phyloP scores from a whole-genome alignment of 441 rosid genomes.

The Aquilaria agallochum region DNA sequence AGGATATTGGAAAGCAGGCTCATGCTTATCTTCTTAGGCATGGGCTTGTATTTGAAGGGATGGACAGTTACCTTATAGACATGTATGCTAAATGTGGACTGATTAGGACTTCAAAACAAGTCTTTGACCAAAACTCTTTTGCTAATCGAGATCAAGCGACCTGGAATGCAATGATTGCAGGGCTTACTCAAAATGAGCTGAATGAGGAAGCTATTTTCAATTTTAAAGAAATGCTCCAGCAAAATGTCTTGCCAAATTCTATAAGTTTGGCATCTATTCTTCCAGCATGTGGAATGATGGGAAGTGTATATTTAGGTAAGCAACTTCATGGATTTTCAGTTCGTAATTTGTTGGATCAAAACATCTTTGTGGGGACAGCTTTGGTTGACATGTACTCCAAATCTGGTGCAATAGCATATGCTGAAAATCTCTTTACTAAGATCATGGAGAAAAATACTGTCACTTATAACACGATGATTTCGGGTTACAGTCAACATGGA shows the following conservation, averaged over 20 bases:
- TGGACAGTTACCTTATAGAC: slow-evolving; percentile 77
- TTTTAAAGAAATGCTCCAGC: slow-evolving; percentile 56
- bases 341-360: slow-evolving; percentile 53
- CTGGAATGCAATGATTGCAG: slow-evolving; percentile 91
- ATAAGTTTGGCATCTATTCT: slow-evolving; percentile 71
- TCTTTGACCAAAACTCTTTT: slow-evolving; percentile 36
- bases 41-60: slow-evolving; percentile 59
- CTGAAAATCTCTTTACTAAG: slow-evolving; percentile 51
- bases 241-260: slow-evolving; percentile 54
- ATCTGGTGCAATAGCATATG: slow-evolving; percentile 55
- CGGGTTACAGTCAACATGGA: slow-evolving; percentile 86
- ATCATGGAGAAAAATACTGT: slow-evolving; percentile 60
- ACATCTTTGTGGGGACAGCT: slow-evolving; percentile 71
- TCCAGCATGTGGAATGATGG: slow-evolving; percentile 66
- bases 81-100: slow-evolving; percentile 85
- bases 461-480: slow-evolving; percentile 74
- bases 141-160: slow-evolving; percentile 64
- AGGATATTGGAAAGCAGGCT: slow-evolving; percentile 66
- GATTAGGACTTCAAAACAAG: slow-evolving; percentile 35
- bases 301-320: slow-evolving; percentile 63
- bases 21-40: slow-evolving; percentile 78
- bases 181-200: slow-evolving; percentile 66
- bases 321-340: slow-evolving; percentile 76
- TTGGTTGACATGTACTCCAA: slow-evolving; percentile 86
- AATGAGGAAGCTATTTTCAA: slow-evolving; percentile 49